Evolutionary conservation across 2,329 filamentous ascomycete species (phyloP).

Genomic region (Sclerotiophoma versabilis): DNA sequence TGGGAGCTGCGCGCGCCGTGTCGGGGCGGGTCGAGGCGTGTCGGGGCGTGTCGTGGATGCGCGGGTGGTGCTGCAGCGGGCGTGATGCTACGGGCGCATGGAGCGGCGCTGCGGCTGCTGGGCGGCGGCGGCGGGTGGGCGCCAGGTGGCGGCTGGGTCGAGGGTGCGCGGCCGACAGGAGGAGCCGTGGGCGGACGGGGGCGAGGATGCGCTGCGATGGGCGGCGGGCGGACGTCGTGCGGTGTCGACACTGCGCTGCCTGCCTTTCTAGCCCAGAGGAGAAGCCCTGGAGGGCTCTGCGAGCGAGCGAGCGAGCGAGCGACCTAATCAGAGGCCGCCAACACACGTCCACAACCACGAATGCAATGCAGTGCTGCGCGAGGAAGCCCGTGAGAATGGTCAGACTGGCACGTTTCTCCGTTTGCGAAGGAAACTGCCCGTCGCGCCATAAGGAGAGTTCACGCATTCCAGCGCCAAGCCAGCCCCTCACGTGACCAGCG

Average conservation of each 20-base stretch:
- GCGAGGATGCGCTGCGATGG: constrained; percentile 22
- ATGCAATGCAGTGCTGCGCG: constrained; percentile 3
- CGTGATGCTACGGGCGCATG: constrained; percentile 24
- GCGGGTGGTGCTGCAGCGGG: constrained; percentile 3
- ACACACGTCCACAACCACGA: constrained; percentile 20
- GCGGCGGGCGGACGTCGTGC: constrained; percentile 19
- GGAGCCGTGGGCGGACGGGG: constrained; percentile 7
- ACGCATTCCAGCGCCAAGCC: background rate
- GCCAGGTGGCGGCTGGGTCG: constrained; percentile 4
- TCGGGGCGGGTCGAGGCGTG: too few relatives aligned
- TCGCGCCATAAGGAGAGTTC: constrained; percentile 1
- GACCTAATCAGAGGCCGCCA: constrained; percentile 9
- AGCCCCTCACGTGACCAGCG: background rate
- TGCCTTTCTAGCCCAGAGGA: constrained; percentile 16
- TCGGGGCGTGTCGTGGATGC: constrained; percentile 11
- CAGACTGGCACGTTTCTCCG: background rate
- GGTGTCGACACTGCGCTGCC: constrained; percentile 1
- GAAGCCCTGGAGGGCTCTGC: constrained; percentile 6
- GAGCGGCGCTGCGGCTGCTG: constrained; percentile 18
- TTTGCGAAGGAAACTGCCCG: constrained; percentile 7
- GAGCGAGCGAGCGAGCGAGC: background rate
- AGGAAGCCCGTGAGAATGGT: constrained; percentile 12
- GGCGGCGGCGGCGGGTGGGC: constrained; percentile 21
- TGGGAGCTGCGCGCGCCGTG: background rate
- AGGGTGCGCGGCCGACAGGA: constrained; percentile 20